These are phyloP conservation scores for Fusarium denticulatum DNA, from an alignment of 2,329 filamentous ascomycete genomes.

Conservation along the genomic window DNA sequence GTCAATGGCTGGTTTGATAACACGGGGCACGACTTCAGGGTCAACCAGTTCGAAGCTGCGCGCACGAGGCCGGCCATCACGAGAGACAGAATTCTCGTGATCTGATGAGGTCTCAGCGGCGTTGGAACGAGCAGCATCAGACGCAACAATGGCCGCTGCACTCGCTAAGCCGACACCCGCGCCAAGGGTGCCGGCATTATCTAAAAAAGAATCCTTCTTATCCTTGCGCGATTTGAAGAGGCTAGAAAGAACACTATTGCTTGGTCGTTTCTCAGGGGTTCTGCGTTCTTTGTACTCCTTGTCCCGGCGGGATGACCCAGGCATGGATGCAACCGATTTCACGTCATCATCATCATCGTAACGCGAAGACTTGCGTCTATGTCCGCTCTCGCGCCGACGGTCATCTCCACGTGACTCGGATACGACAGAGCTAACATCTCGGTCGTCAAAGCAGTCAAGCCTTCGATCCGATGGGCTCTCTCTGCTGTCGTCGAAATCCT, in stretches of 20 bases:
- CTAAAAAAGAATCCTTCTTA: slow-evolving; percentile 73
- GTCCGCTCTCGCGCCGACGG: slow-evolving; percentile 48
- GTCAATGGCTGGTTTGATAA: slow-evolving; percentile 73
- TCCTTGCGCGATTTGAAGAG: slow-evolving; percentile 58
- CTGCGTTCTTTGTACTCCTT: slow-evolving; percentile 43
- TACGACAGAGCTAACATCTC: slow-evolving; percentile 60
- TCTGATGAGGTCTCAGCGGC: slow-evolving; percentile 57
- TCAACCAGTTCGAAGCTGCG: slow-evolving; percentile 56
- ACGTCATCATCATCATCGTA: slow-evolving; percentile 61
- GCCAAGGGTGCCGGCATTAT: slow-evolving; percentile 75
- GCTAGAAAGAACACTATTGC: slow-evolving; percentile 59
- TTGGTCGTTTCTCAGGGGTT: slow-evolving; percentile 52
- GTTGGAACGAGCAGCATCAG: slow-evolving; percentile 54
- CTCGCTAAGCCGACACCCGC: slow-evolving; percentile 72
- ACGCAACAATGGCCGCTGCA: slow-evolving; percentile 55
- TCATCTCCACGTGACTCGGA: slow-evolving; percentile 55
- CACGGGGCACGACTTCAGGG: slow-evolving; percentile 66
- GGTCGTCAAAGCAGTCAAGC: slow-evolving; percentile 54
- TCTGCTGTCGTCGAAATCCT: slow-evolving; percentile 47
- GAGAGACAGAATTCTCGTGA: slow-evolving; percentile 48
- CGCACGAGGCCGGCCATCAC: slow-evolving; percentile 36
- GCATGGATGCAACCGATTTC: slow-evolving; percentile 56
- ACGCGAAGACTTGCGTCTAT: slow-evolving; percentile 44
- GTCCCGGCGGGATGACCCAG: slow-evolving; percentile 48
- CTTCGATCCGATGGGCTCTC: slow-evolving; percentile 53